These are phyloP conservation scores for Candida anutae DNA, from an alignment of 1,139 yeast genomes.

Conservation along the genomic window DNA sequence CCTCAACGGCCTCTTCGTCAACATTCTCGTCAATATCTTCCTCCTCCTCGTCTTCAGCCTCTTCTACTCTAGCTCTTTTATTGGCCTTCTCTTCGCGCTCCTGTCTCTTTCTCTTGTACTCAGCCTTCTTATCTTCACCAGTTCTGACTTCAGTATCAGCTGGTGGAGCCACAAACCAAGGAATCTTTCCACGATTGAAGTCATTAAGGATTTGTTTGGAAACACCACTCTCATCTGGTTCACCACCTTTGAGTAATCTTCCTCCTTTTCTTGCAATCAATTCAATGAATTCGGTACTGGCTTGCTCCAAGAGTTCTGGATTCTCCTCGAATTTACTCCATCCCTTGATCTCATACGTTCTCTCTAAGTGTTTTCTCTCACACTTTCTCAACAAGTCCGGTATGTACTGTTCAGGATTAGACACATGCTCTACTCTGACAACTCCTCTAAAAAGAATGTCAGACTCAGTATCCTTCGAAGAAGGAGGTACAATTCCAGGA, in stretches of 20 bases:
- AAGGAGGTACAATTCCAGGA: slow-evolving; percentile 98
- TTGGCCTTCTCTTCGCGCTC: slow-evolving; percentile 27
- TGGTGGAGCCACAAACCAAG: slow-evolving; percentile 97
- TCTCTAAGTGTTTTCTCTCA: slow-evolving; percentile 82
- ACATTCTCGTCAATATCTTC: no score
- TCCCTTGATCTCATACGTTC: slow-evolving; percentile 91
- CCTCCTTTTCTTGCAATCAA: slow-evolving; percentile 89
- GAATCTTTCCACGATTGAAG: slow-evolving; percentile 94
- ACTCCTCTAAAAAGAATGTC: slow-evolving; percentile 95
- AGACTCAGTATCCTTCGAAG: slow-evolving; percentile 80
- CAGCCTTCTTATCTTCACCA: slow-evolving; percentile 51
- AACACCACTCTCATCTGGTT: slow-evolving; percentile 92
- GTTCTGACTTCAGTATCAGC: slow-evolving; percentile 49
- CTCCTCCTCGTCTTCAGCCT: slow-evolving; percentile 23
- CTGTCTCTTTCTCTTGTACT: slow-evolving; percentile 44
- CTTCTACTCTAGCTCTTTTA: slow-evolving; percentile 13
- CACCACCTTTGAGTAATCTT: slow-evolving; percentile 91
- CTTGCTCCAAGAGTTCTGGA: slow-evolving; percentile 29
- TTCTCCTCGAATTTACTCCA: slow-evolving; percentile 58
- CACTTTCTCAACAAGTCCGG: slow-evolving; percentile 83
- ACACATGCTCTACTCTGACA: slow-evolving; percentile 94
- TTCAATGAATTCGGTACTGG: slow-evolving; percentile 79
- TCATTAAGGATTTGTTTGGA: slow-evolving; percentile 87
- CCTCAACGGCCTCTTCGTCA: slow-evolving; percentile 7
- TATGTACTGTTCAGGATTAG: slow-evolving; percentile 91